phyloP scores from a whole-genome alignment of 768 basidiomycete genomes.

The Hemileccinum impolitum region DNA sequence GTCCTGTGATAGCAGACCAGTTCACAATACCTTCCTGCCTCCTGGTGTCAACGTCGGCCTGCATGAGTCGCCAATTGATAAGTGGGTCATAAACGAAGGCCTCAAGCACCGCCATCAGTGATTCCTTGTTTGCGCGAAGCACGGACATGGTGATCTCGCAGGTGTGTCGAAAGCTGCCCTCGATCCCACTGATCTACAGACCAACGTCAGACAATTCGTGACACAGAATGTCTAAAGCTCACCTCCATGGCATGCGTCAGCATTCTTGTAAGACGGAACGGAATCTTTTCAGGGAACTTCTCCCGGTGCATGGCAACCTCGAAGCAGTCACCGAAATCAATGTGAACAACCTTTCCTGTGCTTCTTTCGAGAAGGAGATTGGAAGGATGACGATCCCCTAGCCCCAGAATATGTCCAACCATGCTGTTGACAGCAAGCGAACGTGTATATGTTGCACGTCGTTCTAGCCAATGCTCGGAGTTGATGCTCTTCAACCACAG shows the following conservation, averaged over 20 bases:
- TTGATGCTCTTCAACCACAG: conserved; percentile 94
- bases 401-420: conserved; percentile 96
- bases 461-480: conserved; percentile 97
- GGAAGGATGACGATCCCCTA: conserved; percentile 97
- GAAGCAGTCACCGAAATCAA: conserved; percentile 97
- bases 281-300: conserved; percentile 98
- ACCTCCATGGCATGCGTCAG: conserved; percentile 99
- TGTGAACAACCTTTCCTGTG: conserved; percentile 94
- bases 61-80: conserved; percentile 95
- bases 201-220: conserved; percentile 4
- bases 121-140: conserved; percentile 94
- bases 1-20: not conserved
- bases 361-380: conserved; percentile 89
- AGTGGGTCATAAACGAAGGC: conserved; percentile 98
- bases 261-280: conserved; percentile 98
- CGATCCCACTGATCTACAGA: conserved; percentile 91
- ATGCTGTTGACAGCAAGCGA: conserved; percentile 96
- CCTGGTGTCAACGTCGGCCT: conserved; percentile 71
- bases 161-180: conserved; percentile 92
- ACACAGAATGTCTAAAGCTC: conserved; percentile 13
- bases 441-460: conserved; percentile 92
- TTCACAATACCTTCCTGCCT: conserved; percentile 58
- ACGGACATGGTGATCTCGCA: conserved; percentile 99
- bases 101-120: conserved; percentile 97
- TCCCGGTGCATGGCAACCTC: conserved; percentile 97